Percentiles rank a stretch among this genome's conserved stretches.
These are phyloP conservation scores for Xylaria sp. DNA, from an alignment of 495 filamentous ascomycete species.

Conservation along the genomic window DNA sequence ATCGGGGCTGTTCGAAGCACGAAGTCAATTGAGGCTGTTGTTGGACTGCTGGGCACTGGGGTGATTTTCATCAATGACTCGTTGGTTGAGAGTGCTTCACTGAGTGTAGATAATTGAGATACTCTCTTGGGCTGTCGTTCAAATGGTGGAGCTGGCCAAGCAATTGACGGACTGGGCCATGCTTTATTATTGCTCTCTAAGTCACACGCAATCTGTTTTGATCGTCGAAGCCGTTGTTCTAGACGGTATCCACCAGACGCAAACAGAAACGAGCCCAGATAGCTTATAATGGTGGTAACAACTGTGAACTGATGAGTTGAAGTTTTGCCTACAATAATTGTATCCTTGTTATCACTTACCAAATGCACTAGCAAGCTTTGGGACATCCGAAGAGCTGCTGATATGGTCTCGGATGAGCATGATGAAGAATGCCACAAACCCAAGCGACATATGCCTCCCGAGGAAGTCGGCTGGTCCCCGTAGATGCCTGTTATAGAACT, in stretches of 20 bases:
- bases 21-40: constrained; percentile 27
- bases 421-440: constrained; percentile 54
- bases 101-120: constrained; percentile 32
- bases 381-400: constrained; percentile 39
- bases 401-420: constrained; percentile 51
- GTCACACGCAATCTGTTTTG: constrained; percentile 24
- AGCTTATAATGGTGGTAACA: constrained; percentile 32
- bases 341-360: constrained; percentile 34
- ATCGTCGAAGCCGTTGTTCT: constrained; percentile 32
- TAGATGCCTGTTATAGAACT: constrained; percentile 45
- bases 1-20: constrained; percentile 38
- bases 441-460: constrained; percentile 57
- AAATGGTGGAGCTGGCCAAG: constrained; percentile 33
- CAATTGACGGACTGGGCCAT: constrained; percentile 39
- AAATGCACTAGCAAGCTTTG: constrained; percentile 48
- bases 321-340: background rate
- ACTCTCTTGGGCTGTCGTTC: constrained; percentile 20
- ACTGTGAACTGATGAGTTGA: constrained; percentile 30
- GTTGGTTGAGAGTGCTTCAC: constrained; percentile 24
- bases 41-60: background rate
- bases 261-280: constrained; percentile 30
- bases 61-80: constrained; percentile 20
- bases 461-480: constrained; percentile 49
- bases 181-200: constrained; percentile 34
- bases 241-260: constrained; percentile 32